Evolutionary conservation across 225 moss, liverwort and hornwort species (phyloP).

Genomic region (Antitrichia curtipendula): DNA sequence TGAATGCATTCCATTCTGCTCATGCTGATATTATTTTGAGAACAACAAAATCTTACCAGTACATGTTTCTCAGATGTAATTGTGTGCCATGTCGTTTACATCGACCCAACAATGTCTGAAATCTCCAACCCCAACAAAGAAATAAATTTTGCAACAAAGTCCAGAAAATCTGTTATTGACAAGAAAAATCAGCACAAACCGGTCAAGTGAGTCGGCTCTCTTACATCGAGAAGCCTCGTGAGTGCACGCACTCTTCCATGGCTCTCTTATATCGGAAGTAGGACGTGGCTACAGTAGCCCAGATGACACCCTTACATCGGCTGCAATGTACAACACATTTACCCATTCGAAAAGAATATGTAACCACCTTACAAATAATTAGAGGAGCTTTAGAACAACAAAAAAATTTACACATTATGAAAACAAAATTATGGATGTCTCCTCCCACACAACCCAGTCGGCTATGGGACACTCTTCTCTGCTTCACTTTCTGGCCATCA

Average conservation of each 20-base stretch:
- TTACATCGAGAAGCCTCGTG: not conserved
- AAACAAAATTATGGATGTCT: not conserved
- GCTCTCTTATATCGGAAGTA: not conserved
- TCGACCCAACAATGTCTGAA: not conserved
- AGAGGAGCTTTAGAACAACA: not conserved
- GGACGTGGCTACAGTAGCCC: not conserved
- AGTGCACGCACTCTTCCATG: not conserved
- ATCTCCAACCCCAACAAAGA: not conserved
- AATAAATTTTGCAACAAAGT: not conserved
- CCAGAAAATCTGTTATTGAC: not conserved
- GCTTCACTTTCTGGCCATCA: constrained; percentile 20
- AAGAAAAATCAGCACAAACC: not conserved
- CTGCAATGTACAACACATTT: constrained; percentile 8
- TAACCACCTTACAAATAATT: not conserved
- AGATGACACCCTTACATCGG: not conserved
- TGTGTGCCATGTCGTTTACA: not conserved
- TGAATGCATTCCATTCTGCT: not conserved
- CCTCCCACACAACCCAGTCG: not conserved
- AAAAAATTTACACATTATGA: not conserved
- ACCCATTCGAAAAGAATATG: not conserved
- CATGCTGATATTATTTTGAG: not conserved
- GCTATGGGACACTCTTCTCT: not conserved
- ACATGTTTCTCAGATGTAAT: not conserved
- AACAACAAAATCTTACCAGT: not conserved
- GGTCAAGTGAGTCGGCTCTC: not conserved